Evolutionary conservation across 2,329 filamentous ascomycete species (phyloP).

Genomic region (Curvularia hawaiiensis): DNA sequence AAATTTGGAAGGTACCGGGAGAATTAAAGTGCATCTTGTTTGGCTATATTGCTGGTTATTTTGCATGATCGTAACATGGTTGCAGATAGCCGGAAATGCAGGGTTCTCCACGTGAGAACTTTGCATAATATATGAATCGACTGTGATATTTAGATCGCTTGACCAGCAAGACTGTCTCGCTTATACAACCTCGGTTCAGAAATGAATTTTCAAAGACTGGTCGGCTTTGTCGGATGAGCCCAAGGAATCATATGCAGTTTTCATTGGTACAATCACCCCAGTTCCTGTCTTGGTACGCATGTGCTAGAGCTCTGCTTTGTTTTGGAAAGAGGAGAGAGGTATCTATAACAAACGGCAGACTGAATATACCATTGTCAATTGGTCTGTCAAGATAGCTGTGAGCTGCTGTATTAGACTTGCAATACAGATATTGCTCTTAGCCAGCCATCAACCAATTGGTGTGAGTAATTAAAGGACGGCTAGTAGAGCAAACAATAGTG

Average conservation of each 20-base stretch:
- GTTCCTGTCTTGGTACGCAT: not conserved
- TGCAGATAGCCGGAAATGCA: conserved; percentile 32
- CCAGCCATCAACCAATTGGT: not conserved
- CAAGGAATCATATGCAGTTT: not conserved
- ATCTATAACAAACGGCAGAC: not conserved
- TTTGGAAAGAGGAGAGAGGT: conserved; percentile 1
- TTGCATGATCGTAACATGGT: conserved; percentile 34
- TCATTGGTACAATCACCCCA: conserved; percentile 4
- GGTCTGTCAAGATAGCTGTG: not conserved
- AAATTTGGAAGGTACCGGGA: conserved; percentile 23
- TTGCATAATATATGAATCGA: conserved; percentile 26
- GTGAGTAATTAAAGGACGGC: not conserved
- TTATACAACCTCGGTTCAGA: conserved; percentile 24
- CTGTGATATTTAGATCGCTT: conserved; percentile 17
- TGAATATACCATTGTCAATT: not conserved
- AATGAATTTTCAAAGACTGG: conserved; percentile 17
- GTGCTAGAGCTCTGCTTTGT: conserved; percentile 5
- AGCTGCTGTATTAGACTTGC: not conserved
- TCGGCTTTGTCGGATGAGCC: conserved; percentile 3
- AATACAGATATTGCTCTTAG: not conserved
- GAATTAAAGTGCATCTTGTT: conserved; percentile 39
- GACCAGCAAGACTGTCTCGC: conserved; percentile 18
- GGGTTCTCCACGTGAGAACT: conserved; percentile 29
- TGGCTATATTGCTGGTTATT: conserved; percentile 43
- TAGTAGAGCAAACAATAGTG: not conserved